Evolutionary conservation across 2,329 filamentous ascomycete species (phyloP).

Genomic region (Chrysoporthe deuterocubensis): DNA sequence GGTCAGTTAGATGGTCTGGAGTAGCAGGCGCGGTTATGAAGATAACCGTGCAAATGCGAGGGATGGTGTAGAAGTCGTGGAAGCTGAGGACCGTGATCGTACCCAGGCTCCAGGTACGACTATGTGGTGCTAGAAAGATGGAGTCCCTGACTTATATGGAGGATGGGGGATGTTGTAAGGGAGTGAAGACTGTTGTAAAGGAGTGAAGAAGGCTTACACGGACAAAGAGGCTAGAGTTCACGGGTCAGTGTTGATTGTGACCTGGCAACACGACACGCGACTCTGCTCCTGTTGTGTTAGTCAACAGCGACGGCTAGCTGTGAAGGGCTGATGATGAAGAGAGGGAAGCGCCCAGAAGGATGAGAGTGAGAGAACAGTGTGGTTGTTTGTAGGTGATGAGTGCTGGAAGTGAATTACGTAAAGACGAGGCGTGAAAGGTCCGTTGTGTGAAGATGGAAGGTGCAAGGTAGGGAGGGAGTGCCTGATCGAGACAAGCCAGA

Average conservation of each 20-base stretch:
- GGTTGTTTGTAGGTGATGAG: background rate
- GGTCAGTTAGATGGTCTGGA: background rate
- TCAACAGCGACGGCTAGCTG: background rate
- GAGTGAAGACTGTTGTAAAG: too few species aligned
- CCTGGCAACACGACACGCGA: background rate
- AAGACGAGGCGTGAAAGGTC: background rate
- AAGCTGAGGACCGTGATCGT: too few species aligned
- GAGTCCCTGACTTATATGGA: background rate
- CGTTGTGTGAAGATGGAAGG: background rate
- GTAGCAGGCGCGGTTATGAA: background rate
- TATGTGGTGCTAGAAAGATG: background rate
- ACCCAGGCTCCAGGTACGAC: too few species aligned
- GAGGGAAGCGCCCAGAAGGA: background rate
- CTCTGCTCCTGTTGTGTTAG: background rate
- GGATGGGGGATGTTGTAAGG: too few species aligned
- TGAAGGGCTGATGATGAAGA: background rate
- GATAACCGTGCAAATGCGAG: background rate
- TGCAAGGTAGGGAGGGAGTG: background rate
- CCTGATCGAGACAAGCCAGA: background rate
- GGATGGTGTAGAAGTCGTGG: background rate
- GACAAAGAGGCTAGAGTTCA: background rate
- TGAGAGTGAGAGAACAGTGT: background rate
- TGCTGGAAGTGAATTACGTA: background rate
- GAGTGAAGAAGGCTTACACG: background rate
- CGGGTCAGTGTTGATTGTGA: background rate